phyloP scores from a whole-genome alignment of 2,329 filamentous ascomycete species.

The Aureobasidium sp. region DNA sequence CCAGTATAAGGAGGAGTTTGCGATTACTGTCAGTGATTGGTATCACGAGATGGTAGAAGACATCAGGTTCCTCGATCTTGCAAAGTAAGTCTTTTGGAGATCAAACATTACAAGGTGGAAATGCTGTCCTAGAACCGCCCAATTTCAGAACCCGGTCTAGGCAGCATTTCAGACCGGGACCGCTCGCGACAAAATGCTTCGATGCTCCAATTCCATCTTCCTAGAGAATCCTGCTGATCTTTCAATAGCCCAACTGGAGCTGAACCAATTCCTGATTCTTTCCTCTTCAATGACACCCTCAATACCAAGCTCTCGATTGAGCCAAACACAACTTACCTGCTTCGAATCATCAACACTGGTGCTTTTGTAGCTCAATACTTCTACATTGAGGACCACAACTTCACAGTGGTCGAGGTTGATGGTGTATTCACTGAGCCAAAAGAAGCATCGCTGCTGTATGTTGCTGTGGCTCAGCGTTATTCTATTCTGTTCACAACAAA shows the following conservation, averaged over 20 bases:
- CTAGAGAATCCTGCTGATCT: not conserved
- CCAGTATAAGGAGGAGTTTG: constrained; percentile 53
- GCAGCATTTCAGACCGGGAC: too few species aligned
- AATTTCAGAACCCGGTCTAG: too few species aligned
- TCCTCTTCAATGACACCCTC: constrained; percentile 57
- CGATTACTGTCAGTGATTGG: constrained; percentile 65
- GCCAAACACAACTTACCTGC: constrained; percentile 53
- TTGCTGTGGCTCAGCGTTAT: constrained; percentile 65
- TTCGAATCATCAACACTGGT: constrained; percentile 64
- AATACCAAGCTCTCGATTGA: constrained; percentile 39
- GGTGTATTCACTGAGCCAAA: constrained; percentile 58
- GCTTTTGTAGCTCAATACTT: constrained; percentile 61
- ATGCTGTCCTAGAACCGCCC: too few species aligned
- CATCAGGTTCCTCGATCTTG: constrained; percentile 42
- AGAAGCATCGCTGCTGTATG: constrained; percentile 53
- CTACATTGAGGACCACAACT: constrained; percentile 60
- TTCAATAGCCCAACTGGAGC: constrained; percentile 28
- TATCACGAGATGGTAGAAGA: constrained; percentile 56
- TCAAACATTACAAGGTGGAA: too few species aligned
- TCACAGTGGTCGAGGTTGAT: constrained; percentile 62
- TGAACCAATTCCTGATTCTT: constrained; percentile 60
- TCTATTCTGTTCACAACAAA: constrained; percentile 59
- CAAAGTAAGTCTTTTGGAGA: constrained; percentile 44
- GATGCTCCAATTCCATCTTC: too few species aligned
- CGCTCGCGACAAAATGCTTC: too few species aligned